Base-by-base conservation (phyloP, 495 filamentous ascomycete species). In the Penicillium egyptiacum region DNA sequence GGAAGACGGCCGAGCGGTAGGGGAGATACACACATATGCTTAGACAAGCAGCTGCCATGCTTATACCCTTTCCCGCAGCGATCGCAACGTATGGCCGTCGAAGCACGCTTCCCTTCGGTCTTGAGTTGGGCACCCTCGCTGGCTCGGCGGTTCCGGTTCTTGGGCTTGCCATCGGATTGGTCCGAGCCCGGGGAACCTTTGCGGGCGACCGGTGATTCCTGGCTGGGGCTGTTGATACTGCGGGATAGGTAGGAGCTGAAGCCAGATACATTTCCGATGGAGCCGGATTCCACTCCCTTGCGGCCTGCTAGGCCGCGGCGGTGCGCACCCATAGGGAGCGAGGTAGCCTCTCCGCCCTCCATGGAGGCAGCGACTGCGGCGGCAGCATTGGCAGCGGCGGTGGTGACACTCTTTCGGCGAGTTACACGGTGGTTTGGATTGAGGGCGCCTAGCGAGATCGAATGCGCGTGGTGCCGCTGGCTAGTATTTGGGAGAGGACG, bases 21-120 rank as follows among this genome's bases (percentile, higher is more conserved):
- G 71, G 66, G 70, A 69, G 59, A 82, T 85, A 97, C 94, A 86
- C 87, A 98, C 94, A 97, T 91, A 88, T 98, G 94, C 85, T 98
- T 98, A 73, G 90, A 94, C 81, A 98, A 86, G 87, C 94, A 98
- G 82, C 95, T 98, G 86, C 93, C 93, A 85, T 98, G 94, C 87
- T 98, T 98, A 86, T 98, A 98, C 78, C 90, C 92, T 83, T 98
- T 98, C 74, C 94, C 94, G 81, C 94, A 98, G 75, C 90, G 94
- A 69, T 97, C 92, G 79, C 94, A 98, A 75, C 90, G 89, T 68
- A 98, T 82, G 70, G 97, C 93, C 63, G 85, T 84, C 64, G 86
- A 88, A 71, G 78, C 78, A 72, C 85, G 88, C 71, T 87, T 91
- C 64, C 83, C 85, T 60, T 91, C 89, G 58, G 76, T 79, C 75